Conservation (phyloP, 2,329 filamentous ascomycete species). For the Cladosporium sp. region DNA sequence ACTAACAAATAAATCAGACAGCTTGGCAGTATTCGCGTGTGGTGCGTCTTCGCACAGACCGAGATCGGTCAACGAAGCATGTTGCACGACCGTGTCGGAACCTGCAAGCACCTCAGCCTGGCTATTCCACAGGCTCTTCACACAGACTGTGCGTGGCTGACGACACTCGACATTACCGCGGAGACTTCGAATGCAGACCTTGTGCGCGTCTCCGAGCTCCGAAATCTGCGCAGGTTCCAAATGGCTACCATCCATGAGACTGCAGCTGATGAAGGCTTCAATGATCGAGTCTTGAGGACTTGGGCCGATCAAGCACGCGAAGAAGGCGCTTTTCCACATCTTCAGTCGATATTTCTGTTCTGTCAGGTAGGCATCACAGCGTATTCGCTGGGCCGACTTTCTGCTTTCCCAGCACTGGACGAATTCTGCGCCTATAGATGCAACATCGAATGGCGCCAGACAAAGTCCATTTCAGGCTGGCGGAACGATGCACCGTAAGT, state of each 20-base stretch:
- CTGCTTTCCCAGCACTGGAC: constrained; percentile 23
- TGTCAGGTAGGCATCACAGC: constrained; percentile 18
- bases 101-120: not conserved
- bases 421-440: constrained; percentile 20
- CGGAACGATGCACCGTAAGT: not conserved
- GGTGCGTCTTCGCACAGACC: constrained; percentile 20
- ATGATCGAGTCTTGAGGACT: constrained; percentile 24
- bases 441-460: not conserved
- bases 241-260: constrained; percentile 4
- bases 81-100: not conserved
- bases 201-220: constrained; percentile 19
- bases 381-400: constrained; percentile 22
- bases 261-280: constrained; percentile 3
- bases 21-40: constrained; percentile 14
- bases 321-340: constrained; percentile 21
- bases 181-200: constrained; percentile 16
- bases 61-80: not conserved
- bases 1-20: constrained; percentile 4
- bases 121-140: not conserved
- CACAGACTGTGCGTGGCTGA: constrained; percentile 26
- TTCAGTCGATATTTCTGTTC: constrained; percentile 25
- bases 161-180: constrained; percentile 17
- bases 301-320: constrained; percentile 26
- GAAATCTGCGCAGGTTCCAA: constrained; percentile 22
- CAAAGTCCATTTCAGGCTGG: not conserved